Evolutionary conservation across 2,329 filamentous ascomycete genomes (phyloP).

Genomic region (Diaporthe humulicola): DNA sequence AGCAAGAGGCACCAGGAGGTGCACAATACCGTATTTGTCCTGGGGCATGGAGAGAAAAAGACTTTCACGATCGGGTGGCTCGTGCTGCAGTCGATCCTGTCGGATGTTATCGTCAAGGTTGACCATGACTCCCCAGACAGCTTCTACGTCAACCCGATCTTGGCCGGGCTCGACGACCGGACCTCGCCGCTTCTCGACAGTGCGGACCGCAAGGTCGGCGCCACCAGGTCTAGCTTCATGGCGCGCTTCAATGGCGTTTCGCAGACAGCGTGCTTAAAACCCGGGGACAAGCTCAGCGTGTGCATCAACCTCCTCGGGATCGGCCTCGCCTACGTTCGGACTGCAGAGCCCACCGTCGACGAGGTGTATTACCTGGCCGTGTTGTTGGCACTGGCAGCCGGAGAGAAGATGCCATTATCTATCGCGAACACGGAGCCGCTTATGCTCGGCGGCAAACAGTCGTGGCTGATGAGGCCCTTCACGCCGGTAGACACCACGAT

Average conservation of each 20-base stretch:
- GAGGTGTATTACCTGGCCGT: not conserved
- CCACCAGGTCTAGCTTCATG: not conserved
- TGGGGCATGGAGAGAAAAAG: not conserved
- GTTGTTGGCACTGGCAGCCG: not conserved
- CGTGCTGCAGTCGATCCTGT: not conserved
- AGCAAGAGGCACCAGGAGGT: not conserved
- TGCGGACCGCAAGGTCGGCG: not conserved
- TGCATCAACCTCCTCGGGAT: not conserved
- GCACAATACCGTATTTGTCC: not conserved
- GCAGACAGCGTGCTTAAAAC: not conserved
- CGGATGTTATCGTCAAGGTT: not conserved
- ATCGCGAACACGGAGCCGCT: not conserved
- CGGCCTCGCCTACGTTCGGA: not conserved
- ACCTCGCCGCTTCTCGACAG: not conserved
- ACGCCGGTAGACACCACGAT: not conserved
- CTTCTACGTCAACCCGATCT: not conserved
- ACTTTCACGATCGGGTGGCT: not conserved
- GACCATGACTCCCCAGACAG: not conserved
- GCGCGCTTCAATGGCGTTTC: not conserved
- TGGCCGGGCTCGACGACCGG: not conserved
- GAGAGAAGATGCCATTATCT: not conserved
- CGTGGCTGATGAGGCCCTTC: not conserved
- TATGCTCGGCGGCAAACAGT: not conserved
- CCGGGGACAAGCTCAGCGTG: not conserved
- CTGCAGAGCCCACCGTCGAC: not conserved